These are phyloP conservation scores for Fraxinus anomala DNA, from an alignment of 257 asterid species.

Conservation along the genomic window DNA sequence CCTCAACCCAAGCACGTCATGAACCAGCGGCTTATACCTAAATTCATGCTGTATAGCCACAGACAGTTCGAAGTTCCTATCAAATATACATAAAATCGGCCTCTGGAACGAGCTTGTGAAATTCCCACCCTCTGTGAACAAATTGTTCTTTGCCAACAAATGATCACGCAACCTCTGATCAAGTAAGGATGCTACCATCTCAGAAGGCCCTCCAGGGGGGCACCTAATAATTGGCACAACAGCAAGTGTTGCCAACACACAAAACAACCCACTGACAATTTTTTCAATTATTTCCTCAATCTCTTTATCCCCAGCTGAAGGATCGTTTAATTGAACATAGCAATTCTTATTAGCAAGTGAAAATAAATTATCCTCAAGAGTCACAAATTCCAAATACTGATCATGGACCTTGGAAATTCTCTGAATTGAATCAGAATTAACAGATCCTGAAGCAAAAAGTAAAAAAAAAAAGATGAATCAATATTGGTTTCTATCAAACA, in stretches of 20 bases:
- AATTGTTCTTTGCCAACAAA: constrained; percentile 78
- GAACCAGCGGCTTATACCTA: constrained; percentile 93
- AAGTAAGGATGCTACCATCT: constrained; percentile 88
- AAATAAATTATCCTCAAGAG: constrained; percentile 83
- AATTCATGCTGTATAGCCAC: constrained; percentile 91
- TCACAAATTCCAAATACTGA: constrained; percentile 90
- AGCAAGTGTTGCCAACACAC: constrained; percentile 92
- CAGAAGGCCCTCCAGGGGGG: constrained; percentile 97
- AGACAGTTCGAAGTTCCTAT: constrained; percentile 87
- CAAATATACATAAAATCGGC: constrained; percentile 87
- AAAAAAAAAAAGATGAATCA: background rate
- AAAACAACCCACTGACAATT: constrained; percentile 81
- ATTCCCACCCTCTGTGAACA: constrained; percentile 77
- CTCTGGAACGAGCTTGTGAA: constrained; percentile 86
- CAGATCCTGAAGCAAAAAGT: constrained; percentile 49
- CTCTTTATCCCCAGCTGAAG: constrained; percentile 90
- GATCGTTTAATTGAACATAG: constrained; percentile 90
- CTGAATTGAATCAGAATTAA: constrained; percentile 80
- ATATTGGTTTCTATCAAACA: background rate
- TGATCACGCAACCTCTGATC: constrained; percentile 93
- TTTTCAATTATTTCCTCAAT: constrained; percentile 80
- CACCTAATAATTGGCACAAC: constrained; percentile 95
- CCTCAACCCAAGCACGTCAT: constrained; percentile 91
- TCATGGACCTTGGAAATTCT: constrained; percentile 91
- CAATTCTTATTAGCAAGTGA: constrained; percentile 87